Percentiles rank a stretch among this genome's conserved stretches.
phyloP scores from a whole-genome alignment of 768 basidiomycete genomes.

The Sarcodon aspratus region DNA sequence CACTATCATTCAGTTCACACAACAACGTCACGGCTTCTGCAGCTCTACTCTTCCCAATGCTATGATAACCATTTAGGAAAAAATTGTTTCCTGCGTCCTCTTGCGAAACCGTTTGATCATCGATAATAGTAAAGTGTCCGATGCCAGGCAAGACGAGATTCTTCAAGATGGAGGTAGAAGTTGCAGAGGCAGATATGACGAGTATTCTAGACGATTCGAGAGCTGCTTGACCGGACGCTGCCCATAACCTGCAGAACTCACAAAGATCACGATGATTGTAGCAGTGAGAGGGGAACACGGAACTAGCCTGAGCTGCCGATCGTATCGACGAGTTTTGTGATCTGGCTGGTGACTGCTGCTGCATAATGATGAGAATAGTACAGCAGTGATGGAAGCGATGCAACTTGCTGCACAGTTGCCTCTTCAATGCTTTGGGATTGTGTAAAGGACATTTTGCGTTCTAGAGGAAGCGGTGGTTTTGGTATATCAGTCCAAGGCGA shows the following conservation, averaged over 20 bases:
- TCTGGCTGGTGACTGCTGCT: constrained; percentile 55
- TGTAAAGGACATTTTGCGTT: constrained; percentile 6
- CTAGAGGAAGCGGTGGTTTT: background rate
- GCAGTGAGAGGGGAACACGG: background rate
- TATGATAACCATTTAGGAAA: constrained; percentile 71
- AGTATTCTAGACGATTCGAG: constrained; percentile 79
- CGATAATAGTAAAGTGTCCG: constrained; percentile 91
- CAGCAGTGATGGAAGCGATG: background rate
- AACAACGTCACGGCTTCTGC: constrained; percentile 69
- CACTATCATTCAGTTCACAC: constrained; percentile 80
- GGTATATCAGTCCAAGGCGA: too few relatives aligned
- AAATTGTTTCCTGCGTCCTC: constrained; percentile 94
- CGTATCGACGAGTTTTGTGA: constrained; percentile 82
- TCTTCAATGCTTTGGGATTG: constrained; percentile 37
- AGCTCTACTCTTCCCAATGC: constrained; percentile 73
- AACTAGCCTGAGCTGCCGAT: constrained; percentile 82
- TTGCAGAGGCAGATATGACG: constrained; percentile 71
- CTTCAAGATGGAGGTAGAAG: constrained; percentile 84
- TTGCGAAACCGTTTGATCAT: constrained; percentile 43
- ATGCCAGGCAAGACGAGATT: constrained; percentile 95
- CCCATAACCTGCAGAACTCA: constrained; percentile 63
- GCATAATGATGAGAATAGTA: constrained; percentile 1
- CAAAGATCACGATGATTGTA: background rate
- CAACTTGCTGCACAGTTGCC: constrained; percentile 29
- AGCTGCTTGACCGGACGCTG: constrained; percentile 79